Base-by-base conservation (phyloP, 441 rosid species). In the Adansonia rubrostipa region DNA sequence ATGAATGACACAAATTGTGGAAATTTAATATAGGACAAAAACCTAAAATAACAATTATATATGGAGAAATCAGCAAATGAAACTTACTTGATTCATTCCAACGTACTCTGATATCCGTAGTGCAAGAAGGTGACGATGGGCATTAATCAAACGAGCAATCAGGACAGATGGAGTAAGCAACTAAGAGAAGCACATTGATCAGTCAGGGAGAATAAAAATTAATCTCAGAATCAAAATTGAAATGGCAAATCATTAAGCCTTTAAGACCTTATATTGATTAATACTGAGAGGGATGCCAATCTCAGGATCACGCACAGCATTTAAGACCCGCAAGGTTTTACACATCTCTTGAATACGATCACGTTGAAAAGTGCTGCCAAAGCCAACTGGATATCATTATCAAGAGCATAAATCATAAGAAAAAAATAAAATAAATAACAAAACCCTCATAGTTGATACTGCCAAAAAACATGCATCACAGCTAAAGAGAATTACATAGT, bases 271-370 rank as follows among this genome's bases (percentile, higher is more conserved):
- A 82, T 92, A 97, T 79, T 97, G 98, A 80, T 88, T 92, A 74
- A 97, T 93, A 78, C 94, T 97, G 65, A 97, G 94, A 78, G 97
- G 97, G 64, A 93, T 87, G 86, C 98, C 99, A 85, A 93, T 89
- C 80, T 86, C 88, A 77, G 93, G 89, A 81, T 88, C 88, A 77
- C 88, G 93, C 65, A 89, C 97, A 71, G 97, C 94, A 83, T 97
- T 97, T 82, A 97, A 86, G 73, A 95, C 97, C 81, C 99, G 87
- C 82, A 97, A 88, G 77, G 92, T 92, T 89, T 92, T 92, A 77
- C 95, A 91, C 89, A 90, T 95, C 86, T 97, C 99, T 80, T 91
- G 98, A 51, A 97, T 88, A 82, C 86, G 93, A 63, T 95, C 97
- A 73, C 97, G 98, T 79, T 93, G 95, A 85, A 97, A 94, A 84